Conservation (phyloP, 1,139 yeast species). For the Candida sojae region DNA sequence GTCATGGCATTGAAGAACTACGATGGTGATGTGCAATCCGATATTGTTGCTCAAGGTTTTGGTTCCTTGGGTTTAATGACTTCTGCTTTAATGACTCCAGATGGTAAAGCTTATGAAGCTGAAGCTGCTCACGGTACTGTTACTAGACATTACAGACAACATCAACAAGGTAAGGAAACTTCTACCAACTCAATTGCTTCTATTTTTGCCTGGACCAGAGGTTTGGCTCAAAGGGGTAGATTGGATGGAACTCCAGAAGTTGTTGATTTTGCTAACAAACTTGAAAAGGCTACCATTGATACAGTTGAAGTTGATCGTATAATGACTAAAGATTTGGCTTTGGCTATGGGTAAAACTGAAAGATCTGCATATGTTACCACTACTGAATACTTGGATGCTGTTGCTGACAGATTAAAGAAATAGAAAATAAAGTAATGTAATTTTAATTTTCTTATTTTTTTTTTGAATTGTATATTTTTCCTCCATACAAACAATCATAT, state of each 20-base stretch:
- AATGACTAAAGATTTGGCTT: constrained; percentile 83
- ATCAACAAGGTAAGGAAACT: constrained; percentile 82
- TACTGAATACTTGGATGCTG: constrained; percentile 73
- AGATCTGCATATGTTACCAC: constrained; percentile 73
- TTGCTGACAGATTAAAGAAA: constrained; percentile 49
- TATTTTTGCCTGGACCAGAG: constrained; percentile 86
- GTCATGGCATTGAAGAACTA: constrained; percentile 83
- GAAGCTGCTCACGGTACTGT: constrained; percentile 92
- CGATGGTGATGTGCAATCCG: constrained; percentile 86
- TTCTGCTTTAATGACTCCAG: constrained; percentile 81
- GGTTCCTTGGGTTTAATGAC: constrained; percentile 87
- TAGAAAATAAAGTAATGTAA: background rate
- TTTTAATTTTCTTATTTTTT: background rate
- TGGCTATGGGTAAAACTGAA: constrained; percentile 67
- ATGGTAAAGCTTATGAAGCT: constrained; percentile 78
- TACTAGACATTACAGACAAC: constrained; percentile 83
- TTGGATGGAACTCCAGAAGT: constrained; percentile 73
- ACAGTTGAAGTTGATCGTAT: constrained; percentile 73
- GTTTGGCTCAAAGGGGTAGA: constrained; percentile 78
- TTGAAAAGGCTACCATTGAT: constrained; percentile 70
- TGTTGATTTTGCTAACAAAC: constrained; percentile 60
- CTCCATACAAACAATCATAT: no score
- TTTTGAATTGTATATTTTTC: background rate
- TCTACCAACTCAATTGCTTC: constrained; percentile 85
- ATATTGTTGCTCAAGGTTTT: constrained; percentile 84